Base-by-base conservation (phyloP, 73 alveolate species). In the Paramecium tetraurelia region DNA sequence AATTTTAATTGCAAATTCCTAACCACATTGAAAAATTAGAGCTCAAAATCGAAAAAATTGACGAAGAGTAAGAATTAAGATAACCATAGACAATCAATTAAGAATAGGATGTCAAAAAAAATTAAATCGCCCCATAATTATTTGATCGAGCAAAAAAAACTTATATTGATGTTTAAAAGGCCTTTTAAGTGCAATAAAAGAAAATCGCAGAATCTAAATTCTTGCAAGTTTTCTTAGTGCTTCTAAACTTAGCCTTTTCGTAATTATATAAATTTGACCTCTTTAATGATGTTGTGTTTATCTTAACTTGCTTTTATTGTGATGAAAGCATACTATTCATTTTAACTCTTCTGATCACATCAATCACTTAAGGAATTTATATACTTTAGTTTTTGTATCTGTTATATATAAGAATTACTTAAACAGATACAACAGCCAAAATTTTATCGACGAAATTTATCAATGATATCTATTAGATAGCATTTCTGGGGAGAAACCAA, bases 181-280 rank as follows among this genome's bases (percentile, higher is more conserved):
- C 69, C 6, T 53, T 53, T 53, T n/a, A 53, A 18, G 69, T 53
- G 3, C 14, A 53, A 3, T 53, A 53, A 9, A 53, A 53, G 31
- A 53, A 18, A 53, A 53, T 53, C 2, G 14, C 7, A 16, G 69
- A 53, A 53, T 53, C 69, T 2, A 53, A 18, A 18, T n/a, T 18
- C 21, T 53, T 18, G 21, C 14, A 53, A 53, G 8, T 53, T 0
- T 16, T 53, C 21, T 2, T 53, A 9, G 69, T 53, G 0, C 69
- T 53, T 7, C 4, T 53, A 3, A 18, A 18, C 27, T 53, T 53
- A 53, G 31, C 21, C 14, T 10, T 75, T 21, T 75, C 87, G 0
- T 68, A 86, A 77, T 7, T 86, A 16, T 22, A 29, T 29, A 86
- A 86, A 59, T 86, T 63, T 86, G 87, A 63, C 20, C 57, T 86